Conservation (phyloP, 108 stramenopile species). For the Cyclotella cryptica region DNA sequence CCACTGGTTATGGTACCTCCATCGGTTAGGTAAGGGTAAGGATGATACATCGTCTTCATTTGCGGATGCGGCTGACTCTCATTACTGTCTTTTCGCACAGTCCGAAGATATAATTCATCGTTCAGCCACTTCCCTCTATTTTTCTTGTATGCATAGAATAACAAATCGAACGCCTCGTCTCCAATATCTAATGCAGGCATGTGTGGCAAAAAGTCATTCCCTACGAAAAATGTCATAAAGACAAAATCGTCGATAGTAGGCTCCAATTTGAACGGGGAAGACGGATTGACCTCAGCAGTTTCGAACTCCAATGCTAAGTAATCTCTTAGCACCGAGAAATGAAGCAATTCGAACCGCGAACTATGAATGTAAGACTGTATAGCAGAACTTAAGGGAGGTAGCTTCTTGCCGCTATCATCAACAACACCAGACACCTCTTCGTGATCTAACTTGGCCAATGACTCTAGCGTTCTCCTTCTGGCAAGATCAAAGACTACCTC, state of each 20-base stretch:
- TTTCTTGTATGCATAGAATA: conserved; percentile 92
- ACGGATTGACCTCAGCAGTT: conserved; percentile 62
- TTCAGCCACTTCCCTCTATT: conserved; percentile 74
- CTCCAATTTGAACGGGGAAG: conserved; percentile 80
- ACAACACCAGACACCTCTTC: conserved; percentile 19
- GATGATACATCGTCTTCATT: conserved; percentile 38
- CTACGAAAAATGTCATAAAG: conserved; percentile 97
- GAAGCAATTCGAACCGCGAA: conserved; percentile 95
- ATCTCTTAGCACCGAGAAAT: conserved; percentile 94
- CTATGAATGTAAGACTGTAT: conserved; percentile 76
- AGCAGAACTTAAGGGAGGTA: conserved; percentile 47
- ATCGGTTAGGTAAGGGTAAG: conserved; percentile 95
- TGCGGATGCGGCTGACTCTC: neutral
- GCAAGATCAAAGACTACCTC: conserved; percentile 88
- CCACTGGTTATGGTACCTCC: conserved; percentile 78
- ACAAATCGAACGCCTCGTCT: conserved; percentile 95
- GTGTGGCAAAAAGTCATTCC: conserved; percentile 99
- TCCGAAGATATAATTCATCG: conserved; percentile 48
- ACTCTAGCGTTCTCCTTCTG: conserved; percentile 47
- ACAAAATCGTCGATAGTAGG: conserved; percentile 98
- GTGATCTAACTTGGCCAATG: conserved; percentile 59
- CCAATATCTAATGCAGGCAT: conserved; percentile 97
- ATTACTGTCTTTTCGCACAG: conserved; percentile 7
- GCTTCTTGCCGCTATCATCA: conserved; percentile 13
- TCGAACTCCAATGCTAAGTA: conserved; percentile 95